phyloP scores from a whole-genome alignment of 2,329 filamentous ascomycete species.

The Periconia macrospinosa region DNA sequence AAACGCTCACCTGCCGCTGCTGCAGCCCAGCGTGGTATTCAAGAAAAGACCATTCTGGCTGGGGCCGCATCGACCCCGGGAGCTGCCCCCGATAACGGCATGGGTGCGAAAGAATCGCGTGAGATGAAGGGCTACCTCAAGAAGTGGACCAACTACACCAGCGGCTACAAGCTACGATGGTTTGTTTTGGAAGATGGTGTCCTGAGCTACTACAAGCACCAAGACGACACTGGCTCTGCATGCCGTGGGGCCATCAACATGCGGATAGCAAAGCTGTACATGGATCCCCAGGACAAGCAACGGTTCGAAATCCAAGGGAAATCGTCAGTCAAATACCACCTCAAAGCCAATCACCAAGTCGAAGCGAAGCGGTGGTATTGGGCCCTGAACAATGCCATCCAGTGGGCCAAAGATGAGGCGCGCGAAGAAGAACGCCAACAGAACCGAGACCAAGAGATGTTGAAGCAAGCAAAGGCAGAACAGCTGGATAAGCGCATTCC shows the following conservation, averaged over 20 bases:
- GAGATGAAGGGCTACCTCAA: constrained; percentile 99
- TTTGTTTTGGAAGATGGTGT: constrained; percentile 98
- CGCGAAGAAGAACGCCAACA: constrained; percentile 83
- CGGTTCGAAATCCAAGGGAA: constrained; percentile 98
- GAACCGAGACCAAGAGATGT: constrained; percentile 71
- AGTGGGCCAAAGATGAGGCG: constrained; percentile 96
- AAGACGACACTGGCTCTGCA: constrained; percentile 93
- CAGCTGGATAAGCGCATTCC: constrained; percentile 57
- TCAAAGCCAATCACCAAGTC: constrained; percentile 97
- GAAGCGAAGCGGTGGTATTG: constrained; percentile 99
- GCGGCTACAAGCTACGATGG: constrained; percentile 95
- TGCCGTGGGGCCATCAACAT: constrained; percentile 99
- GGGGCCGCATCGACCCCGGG: constrained; percentile 63
- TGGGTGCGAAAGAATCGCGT: constrained; percentile 80
- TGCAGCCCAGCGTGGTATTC: constrained; percentile 90
- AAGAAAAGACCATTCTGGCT: constrained; percentile 94
- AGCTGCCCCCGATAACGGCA: constrained; percentile 59
- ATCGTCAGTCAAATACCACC: constrained; percentile 96
- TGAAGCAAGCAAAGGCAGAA: constrained; percentile 77
- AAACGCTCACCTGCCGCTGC: constrained; percentile 95
- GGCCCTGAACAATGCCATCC: constrained; percentile 97
- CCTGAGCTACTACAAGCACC: constrained; percentile 98
- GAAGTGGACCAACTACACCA: constrained; percentile 99
- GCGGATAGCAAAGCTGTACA: constrained; percentile 90
- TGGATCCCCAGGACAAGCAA: constrained; percentile 96